phyloP scores from a whole-genome alignment of 225 moss, liverwort and hornwort genomes.

The Marchantia paleacea region DNA sequence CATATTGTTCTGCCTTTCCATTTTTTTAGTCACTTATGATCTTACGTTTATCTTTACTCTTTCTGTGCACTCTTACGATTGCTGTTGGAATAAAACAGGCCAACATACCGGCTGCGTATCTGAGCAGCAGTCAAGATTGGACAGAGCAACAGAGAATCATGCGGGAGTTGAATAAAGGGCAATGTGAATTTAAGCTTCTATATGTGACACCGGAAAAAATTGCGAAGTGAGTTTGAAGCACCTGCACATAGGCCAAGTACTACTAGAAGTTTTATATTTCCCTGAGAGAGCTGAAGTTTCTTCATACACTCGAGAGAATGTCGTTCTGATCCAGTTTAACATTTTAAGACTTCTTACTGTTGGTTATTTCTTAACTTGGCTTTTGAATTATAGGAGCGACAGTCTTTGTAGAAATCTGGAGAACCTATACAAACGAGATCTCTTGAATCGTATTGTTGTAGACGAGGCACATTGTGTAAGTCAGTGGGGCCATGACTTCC shows the following conservation, averaged over 20 bases:
- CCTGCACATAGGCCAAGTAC: too few species aligned
- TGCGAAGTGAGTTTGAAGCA: constrained; percentile 60
- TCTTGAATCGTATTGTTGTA: constrained; percentile 81
- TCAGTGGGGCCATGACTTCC: constrained; percentile 99
- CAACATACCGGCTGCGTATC: constrained; percentile 78
- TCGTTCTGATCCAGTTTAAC: too few species aligned
- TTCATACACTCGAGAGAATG: too few species aligned
- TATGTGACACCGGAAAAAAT: constrained; percentile 99
- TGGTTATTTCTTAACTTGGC: too few species aligned
- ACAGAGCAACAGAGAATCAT: constrained; percentile 80
- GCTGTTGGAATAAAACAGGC: constrained; percentile 41
- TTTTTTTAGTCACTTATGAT: not conserved
- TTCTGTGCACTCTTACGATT: not conserved
- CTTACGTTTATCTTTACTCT: too few species aligned
- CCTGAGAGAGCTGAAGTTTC: too few species aligned
- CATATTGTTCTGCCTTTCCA: not conserved
- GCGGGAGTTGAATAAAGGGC: constrained; percentile 67
- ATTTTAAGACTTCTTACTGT: not conserved
- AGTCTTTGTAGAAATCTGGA: constrained; percentile 79
- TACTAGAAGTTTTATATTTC: too few species aligned
- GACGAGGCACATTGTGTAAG: constrained; percentile 99
- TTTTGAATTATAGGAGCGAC: constrained; percentile 70
- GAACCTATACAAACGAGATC: constrained; percentile 69
- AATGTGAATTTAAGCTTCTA: constrained; percentile 74
- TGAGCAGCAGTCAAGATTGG: constrained; percentile 91